These are phyloP conservation scores for Talaromyces pinophilus DNA, from an alignment of 2,329 filamentous ascomycete species.

Conservation along the genomic window DNA sequence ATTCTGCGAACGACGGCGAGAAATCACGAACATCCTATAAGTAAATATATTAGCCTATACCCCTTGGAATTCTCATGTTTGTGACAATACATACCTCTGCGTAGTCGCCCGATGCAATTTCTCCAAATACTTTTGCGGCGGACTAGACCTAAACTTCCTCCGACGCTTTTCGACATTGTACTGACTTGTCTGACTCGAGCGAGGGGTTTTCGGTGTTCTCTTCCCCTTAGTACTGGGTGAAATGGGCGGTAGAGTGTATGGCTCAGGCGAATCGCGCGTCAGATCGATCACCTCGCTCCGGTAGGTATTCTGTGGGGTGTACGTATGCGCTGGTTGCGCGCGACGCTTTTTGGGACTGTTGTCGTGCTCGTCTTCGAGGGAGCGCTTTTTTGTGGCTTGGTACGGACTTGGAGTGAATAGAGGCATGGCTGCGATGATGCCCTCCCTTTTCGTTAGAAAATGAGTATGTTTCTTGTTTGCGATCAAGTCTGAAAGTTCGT, in stretches of 20 bases:
- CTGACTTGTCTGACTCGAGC: not conserved
- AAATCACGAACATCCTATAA: conserved; percentile 57
- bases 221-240: not conserved
- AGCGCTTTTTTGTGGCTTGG: not conserved
- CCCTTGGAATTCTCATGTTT: no score
- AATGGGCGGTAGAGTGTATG: not conserved
- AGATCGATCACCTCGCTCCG: conserved; percentile 12
- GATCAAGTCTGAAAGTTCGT: not conserved
- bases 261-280: conserved; percentile 13
- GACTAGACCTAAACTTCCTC: conserved; percentile 42
- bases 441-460: not conserved
- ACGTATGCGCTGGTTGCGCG: not conserved
- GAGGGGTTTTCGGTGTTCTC: not conserved
- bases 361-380: not conserved
- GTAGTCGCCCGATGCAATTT: conserved; percentile 52
- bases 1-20: conserved; percentile 49
- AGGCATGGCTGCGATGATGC: not conserved
- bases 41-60: no score
- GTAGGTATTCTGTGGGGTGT: not conserved
- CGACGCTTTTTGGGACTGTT: not conserved
- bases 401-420: not conserved
- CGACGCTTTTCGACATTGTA: conserved; percentile 39
- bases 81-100: conserved; percentile 41
- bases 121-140: conserved; percentile 51
- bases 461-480: not conserved